Evolutionary conservation across 2,329 filamentous ascomycete species (phyloP).

Genomic region (Penicillium sp.): DNA sequence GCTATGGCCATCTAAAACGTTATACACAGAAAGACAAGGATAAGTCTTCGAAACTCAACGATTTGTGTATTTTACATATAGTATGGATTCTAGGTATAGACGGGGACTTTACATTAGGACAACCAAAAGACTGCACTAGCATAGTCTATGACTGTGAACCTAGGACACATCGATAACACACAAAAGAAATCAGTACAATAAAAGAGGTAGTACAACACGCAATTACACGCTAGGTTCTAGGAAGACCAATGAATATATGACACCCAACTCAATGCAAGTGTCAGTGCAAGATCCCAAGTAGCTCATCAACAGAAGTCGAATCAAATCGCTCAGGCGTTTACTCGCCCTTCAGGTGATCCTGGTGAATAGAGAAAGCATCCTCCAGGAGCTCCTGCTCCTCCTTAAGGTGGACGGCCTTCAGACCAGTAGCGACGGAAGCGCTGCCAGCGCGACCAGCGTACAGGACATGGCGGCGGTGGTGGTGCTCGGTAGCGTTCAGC

Average conservation of each 20-base stretch:
- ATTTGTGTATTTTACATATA: slow-evolving; percentile 29
- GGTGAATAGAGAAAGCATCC: slow-evolving; percentile 62
- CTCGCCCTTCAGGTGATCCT: slow-evolving; percentile 67
- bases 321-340: slow-evolving; percentile 36
- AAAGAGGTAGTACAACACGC: slow-evolving; percentile 27
- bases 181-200: slow-evolving; percentile 28
- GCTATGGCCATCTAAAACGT: not conserved
- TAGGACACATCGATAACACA: slow-evolving; percentile 29
- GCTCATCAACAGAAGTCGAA: slow-evolving; percentile 6
- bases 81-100: slow-evolving; percentile 32
- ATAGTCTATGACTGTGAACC: slow-evolving; percentile 10
- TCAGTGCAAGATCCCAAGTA: slow-evolving; percentile 7
- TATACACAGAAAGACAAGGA: not conserved
- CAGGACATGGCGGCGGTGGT: slow-evolving; percentile 94
- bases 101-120: slow-evolving; percentile 5
- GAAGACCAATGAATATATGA: slow-evolving; percentile 27
- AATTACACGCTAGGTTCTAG: slow-evolving; percentile 32
- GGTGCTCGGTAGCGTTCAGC: slow-evolving; percentile 84
- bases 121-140: slow-evolving; percentile 14
- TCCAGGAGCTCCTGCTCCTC: slow-evolving; percentile 84
- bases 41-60: not conserved
- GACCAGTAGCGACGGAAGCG: slow-evolving; percentile 87
- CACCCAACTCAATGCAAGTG: slow-evolving; percentile 21
- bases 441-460: slow-evolving; percentile 94
- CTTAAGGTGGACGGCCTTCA: slow-evolving; percentile 84